phyloP scores from a whole-genome alignment of 495 filamentous ascomycete genomes.

The Chaetomium tenue region DNA sequence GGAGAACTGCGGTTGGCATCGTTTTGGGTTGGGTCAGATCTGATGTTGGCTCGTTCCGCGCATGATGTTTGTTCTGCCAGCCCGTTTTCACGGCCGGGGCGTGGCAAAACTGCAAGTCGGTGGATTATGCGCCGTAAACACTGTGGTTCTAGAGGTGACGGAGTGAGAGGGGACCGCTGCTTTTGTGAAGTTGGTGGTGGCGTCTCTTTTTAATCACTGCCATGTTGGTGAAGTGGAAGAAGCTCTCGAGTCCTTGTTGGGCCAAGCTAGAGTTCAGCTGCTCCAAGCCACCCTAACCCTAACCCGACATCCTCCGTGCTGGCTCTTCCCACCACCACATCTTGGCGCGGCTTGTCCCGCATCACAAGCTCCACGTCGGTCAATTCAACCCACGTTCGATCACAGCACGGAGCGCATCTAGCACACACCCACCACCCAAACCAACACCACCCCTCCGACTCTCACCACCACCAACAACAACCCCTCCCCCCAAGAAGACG shows the following conservation, averaged over 20 bases:
- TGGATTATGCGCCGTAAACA: not conserved
- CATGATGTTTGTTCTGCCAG: slow-evolving; percentile 5
- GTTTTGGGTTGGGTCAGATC: too few species aligned
- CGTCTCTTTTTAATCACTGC: not conserved
- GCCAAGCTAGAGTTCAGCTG: not conserved
- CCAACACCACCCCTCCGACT: not conserved
- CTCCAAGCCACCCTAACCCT: slow-evolving; percentile 12
- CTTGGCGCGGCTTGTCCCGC: slow-evolving; percentile 17
- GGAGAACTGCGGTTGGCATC: not conserved
- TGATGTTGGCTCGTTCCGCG: not conserved
- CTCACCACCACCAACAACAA: not conserved
- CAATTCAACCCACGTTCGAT: slow-evolving; percentile 20
- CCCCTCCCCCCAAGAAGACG: not conserved
- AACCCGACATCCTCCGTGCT: slow-evolving; percentile 1
- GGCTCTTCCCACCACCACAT: not conserved
- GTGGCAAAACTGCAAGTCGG: not conserved
- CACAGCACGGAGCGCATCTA: not conserved
- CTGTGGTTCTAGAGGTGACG: not conserved
- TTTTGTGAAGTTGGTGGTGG: not conserved
- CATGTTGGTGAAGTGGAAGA: not conserved
- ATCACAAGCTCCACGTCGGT: slow-evolving; percentile 28
- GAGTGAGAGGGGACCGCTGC: too few species aligned
- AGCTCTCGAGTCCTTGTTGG: not conserved
- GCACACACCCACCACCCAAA: not conserved
- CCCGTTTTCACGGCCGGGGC: not conserved